Base-by-base conservation (phyloP, 148 eudicot genomes). In the Vaccinium corymbosum region DNA sequence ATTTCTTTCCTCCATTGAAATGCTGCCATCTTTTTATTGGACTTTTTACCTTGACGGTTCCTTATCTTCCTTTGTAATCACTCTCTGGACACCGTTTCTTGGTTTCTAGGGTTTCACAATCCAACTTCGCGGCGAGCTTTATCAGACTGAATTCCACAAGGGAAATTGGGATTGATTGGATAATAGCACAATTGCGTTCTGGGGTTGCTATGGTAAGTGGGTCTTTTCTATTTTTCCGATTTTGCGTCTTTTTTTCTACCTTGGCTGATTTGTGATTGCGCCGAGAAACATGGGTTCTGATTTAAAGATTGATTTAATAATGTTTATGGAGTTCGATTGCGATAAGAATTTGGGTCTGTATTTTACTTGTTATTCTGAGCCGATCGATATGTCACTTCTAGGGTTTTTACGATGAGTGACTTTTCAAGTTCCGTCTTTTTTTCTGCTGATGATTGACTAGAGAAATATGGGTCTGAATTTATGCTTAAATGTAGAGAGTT, bases 21-120 rank as follows among this genome's bases (percentile, higher is more conserved):
- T 82, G 78, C 13, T 53, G 84, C 78, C 66, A 82, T 82, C 27
- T n/a, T 82, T 82, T 17, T 70, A 16, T 15, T 56, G 8, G 78
- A 29, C 78, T 51, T 82, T 11, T 3, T 48, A 1, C 19, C 35
- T 50, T 59, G 68, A 38, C 48, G 0, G 50, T 55, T 73, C 42
- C 53, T 73, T 8, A 32, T 32, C 64, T 70, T 19, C 46, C 20
- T 9, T 29, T 16, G 27, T 56, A 55, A 55, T 59, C 71, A 20
- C 72, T 80, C 76, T 51, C 50, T 82, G 29, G 59, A 52, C 78
- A 71, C 70, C 38, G 53, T 38, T 49, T 73, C 53, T 50, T 22
- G 78, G 32, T 82, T 52, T 81, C 10, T 70, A 82, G 66, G 84
- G 78, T 72, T 53, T 73, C 53, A 53, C 32, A 50, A 71, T 16